phyloP scores from a whole-genome alignment of 1,284 basidiomycete species.

The Entoloma clypeatum region DNA sequence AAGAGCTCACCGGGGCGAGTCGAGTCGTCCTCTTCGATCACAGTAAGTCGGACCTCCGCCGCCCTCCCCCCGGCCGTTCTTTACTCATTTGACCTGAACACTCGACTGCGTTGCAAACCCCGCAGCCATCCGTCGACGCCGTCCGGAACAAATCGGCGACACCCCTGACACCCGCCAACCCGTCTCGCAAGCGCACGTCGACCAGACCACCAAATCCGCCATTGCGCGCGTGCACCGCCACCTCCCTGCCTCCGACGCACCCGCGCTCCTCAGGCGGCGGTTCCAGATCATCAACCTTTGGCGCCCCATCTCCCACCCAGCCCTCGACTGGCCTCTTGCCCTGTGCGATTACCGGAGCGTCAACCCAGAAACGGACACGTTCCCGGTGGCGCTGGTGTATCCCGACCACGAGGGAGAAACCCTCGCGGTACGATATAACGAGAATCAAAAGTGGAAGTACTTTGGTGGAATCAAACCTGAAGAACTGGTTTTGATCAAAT shows the following conservation, averaged over 20 bases:
- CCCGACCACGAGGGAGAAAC: constrained; percentile 58
- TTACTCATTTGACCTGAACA: neutral
- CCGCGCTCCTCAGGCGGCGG: constrained; percentile 45
- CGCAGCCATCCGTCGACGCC: constrained; percentile 40
- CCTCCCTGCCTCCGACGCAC: constrained; percentile 42
- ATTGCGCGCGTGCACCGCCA: constrained; percentile 51
- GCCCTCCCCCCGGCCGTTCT: neutral
- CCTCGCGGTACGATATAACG: constrained; percentile 48
- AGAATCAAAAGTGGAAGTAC: constrained; percentile 63
- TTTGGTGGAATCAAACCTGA: constrained; percentile 57
- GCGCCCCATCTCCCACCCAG: constrained; percentile 55
- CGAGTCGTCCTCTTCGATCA: constrained; percentile 61
- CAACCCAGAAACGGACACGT: constrained; percentile 42
- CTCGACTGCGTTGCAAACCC: constrained; percentile 11
- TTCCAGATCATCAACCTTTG: constrained; percentile 75
- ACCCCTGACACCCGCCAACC: constrained; percentile 42
- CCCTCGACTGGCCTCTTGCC: constrained; percentile 57
- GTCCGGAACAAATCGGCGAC: constrained; percentile 35
- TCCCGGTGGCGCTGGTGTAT: constrained; percentile 49
- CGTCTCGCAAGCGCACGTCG: constrained; percentile 49
- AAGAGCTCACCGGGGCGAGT: constrained; percentile 57
- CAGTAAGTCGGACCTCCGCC: constrained; percentile 39
- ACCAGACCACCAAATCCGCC: constrained; percentile 51
- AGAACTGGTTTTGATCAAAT: constrained; percentile 65
- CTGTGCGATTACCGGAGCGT: constrained; percentile 60